Percentiles rank a stretch among this genome's conserved stretches.
Evolutionary conservation across 2,329 filamentous ascomycete species (phyloP).

Genomic region (Bipolaris victoriae): DNA sequence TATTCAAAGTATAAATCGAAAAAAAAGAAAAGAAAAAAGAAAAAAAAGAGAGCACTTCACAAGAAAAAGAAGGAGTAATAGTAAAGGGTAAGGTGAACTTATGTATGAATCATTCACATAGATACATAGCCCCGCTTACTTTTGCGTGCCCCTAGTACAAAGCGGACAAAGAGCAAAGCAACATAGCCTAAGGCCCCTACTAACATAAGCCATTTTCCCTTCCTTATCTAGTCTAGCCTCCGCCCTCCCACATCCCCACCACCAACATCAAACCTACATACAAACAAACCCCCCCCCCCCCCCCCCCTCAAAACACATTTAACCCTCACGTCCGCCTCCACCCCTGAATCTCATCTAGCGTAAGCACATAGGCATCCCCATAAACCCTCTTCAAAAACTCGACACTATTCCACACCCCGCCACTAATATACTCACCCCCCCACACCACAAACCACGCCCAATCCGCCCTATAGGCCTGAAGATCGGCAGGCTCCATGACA

Average conservation of each 20-base stretch:
- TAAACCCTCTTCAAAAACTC: conserved; percentile 50
- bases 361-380: conserved; percentile 35
- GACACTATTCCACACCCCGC: conserved; percentile 51
- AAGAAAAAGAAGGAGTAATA: no score
- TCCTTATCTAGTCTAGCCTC: background rate
- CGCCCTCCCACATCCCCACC: background rate
- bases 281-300: background rate
- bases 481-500: conserved; percentile 52
- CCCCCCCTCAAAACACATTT: background rate
- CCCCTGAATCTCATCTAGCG: conserved; percentile 38
- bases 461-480: conserved; percentile 55
- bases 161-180: background rate
- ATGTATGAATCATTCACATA: background rate
- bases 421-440: conserved; percentile 54
- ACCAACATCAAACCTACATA: background rate
- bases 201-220: background rate
- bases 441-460: conserved; percentile 59
- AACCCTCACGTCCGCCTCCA: conserved; percentile 15
- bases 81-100: no score
- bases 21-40: background rate
- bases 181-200: background rate
- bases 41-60: no score
- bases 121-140: background rate
- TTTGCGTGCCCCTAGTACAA: background rate
- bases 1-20: background rate